phyloP scores from a whole-genome alignment of 768 basidiomycete species.

The Neoboletus magnificus region DNA sequence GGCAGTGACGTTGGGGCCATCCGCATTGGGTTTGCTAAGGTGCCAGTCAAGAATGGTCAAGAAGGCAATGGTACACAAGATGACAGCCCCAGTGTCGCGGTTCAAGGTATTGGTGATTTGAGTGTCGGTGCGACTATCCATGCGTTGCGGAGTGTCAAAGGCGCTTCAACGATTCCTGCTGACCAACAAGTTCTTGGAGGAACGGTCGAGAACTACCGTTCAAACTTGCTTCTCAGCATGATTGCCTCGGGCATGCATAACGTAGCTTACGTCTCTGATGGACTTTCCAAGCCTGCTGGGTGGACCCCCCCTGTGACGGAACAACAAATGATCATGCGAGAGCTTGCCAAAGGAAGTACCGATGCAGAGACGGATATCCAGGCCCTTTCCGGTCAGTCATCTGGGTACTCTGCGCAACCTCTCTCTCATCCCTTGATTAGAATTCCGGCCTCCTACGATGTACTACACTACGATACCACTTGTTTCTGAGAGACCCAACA shows the following conservation, averaged over 20 bases:
- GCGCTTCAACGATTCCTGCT: constrained; percentile 87
- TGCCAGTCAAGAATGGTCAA: constrained; percentile 85
- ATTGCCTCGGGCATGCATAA: constrained; percentile 72
- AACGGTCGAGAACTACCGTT: constrained; percentile 91
- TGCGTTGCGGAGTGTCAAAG: constrained; percentile 82
- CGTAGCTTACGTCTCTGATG: constrained; percentile 52
- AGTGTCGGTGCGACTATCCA: constrained; percentile 88
- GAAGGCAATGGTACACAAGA: constrained; percentile 58
- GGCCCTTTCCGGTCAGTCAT: constrained; percentile 73
- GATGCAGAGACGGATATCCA: constrained; percentile 85
- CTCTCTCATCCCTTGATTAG: constrained; percentile 39
- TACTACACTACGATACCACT: constrained; percentile 96
- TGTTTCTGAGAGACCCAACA: constrained; percentile 79
- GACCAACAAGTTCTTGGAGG: constrained; percentile 93
- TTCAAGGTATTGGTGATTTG: constrained; percentile 80
- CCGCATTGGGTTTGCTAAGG: constrained; percentile 94
- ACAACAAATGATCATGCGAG: constrained; percentile 96
- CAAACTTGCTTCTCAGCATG: constrained; percentile 87
- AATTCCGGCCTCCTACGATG: constrained; percentile 88
- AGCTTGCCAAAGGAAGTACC: constrained; percentile 71
- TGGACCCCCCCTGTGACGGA: constrained; percentile 80
- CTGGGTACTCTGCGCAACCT: neutral
- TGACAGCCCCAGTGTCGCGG: constrained; percentile 60
- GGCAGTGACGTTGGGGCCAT: constrained; percentile 97
- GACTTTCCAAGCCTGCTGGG: constrained; percentile 57